Evolutionary conservation across 345 rosid genomes (phyloP).

Genomic region (Triadica sebifera): DNA sequence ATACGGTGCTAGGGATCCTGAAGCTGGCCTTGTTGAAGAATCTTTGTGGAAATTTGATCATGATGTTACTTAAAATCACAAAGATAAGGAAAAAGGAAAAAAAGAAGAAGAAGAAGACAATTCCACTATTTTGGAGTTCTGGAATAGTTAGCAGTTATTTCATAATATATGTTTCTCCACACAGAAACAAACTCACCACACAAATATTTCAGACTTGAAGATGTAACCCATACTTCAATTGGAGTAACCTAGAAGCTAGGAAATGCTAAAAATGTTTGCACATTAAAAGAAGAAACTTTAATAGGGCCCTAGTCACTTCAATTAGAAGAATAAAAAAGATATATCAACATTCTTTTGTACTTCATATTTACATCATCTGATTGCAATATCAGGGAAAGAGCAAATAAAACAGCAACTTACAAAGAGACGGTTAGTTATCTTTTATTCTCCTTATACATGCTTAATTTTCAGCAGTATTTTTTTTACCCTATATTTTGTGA

Average conservation of each 20-base stretch:
- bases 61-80: no score
- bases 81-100: no score
- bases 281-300: background rate
- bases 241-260: background rate
- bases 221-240: slow-evolving; percentile 4
- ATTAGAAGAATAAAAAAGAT: background rate
- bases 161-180: slow-evolving; percentile 24
- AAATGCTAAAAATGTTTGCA: background rate
- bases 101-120: no score
- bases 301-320: background rate
- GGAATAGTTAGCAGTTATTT: slow-evolving; percentile 46
- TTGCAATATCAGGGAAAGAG: slow-evolving; percentile 38
- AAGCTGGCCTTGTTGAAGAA: no score
- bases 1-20: no score
- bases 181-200: slow-evolving; percentile 42
- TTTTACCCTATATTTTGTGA: background rate
- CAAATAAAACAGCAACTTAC: slow-evolving; percentile 38
- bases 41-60: no score
- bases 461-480: background rate
- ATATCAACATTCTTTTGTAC: background rate
- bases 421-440: background rate
- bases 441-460: slow-evolving; percentile 3
- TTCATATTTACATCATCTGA: background rate
- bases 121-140: no score
- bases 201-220: background rate